phyloP scores from a whole-genome alignment of 1,284 basidiomycete genomes.

The Fereydounia khargensis region DNA sequence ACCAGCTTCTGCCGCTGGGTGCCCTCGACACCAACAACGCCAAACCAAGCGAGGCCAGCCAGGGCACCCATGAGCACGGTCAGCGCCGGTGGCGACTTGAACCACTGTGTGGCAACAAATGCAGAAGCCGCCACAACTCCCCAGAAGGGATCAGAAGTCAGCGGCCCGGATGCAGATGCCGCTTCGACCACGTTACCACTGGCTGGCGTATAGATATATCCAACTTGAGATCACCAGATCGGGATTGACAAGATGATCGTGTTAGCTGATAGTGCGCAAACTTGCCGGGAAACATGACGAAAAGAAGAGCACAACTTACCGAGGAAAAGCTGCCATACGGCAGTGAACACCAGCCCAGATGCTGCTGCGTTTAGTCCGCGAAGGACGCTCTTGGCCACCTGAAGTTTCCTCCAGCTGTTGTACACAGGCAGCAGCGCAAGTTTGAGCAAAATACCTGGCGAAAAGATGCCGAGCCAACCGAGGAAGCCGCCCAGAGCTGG shows the following conservation, averaged over 20 bases:
- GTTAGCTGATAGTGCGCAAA: not conserved
- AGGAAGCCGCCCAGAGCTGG: constrained; percentile 61
- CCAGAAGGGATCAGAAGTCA: constrained; percentile 61
- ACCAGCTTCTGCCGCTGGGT: too few species aligned
- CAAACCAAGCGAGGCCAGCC: constrained; percentile 59
- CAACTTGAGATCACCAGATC: constrained; percentile 25
- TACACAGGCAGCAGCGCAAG: constrained; percentile 64
- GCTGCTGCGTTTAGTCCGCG: constrained; percentile 65
- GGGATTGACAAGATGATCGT: not conserved
- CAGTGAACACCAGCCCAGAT: constrained; percentile 64
- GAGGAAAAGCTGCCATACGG: constrained; percentile 63
- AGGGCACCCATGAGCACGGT: constrained; percentile 58
- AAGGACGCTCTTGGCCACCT: constrained; percentile 60
- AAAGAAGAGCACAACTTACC: constrained; percentile 4
- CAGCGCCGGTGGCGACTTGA: constrained; percentile 57
- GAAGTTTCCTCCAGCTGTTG: constrained; percentile 60
- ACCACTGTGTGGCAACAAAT: constrained; percentile 49
- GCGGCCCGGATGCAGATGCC: constrained; percentile 50
- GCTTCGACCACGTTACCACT: constrained; percentile 14
- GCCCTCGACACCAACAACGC: too few species aligned
- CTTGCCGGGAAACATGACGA: not conserved
- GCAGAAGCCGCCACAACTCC: constrained; percentile 58
- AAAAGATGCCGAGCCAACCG: constrained; percentile 57
- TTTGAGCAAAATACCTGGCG: constrained; percentile 62
- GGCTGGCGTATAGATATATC: constrained; percentile 54